A percentile compares a stretch with the other conserved stretches of the same genome.
Conservation (phyloP, 2,329 filamentous ascomycete genomes). For the Fusarium nematophilum region DNA sequence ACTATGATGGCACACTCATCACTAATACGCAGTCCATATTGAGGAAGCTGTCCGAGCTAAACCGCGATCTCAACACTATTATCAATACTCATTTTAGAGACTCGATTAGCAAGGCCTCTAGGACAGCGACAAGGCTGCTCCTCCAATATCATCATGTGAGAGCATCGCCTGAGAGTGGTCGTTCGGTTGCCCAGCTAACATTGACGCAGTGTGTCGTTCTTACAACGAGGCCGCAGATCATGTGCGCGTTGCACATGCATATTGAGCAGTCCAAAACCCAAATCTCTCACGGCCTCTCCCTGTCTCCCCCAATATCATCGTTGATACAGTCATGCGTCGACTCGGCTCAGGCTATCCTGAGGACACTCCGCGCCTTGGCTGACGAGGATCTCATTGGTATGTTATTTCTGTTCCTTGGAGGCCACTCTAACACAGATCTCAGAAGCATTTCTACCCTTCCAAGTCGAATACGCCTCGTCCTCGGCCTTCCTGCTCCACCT, state of each 20-base stretch:
- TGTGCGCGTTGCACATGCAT: slow-evolving; percentile 49
- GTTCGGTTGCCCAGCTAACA: not conserved
- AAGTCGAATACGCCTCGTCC: slow-evolving; percentile 55
- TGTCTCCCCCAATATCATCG: slow-evolving; percentile 43
- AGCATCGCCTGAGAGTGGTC: fast-evolving
- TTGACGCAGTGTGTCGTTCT: slow-evolving; percentile 42
- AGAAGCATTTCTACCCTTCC: slow-evolving; percentile 53
- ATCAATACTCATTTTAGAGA: slow-evolving; percentile 45
- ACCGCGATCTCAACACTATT: slow-evolving; percentile 40
- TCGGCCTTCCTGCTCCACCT: slow-evolving; percentile 54
- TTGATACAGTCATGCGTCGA: slow-evolving; percentile 45
- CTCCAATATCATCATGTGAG: slow-evolving; percentile 44
- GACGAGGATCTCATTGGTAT: slow-evolving; percentile 46
- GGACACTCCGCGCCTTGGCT: slow-evolving; percentile 40
- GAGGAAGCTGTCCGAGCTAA: slow-evolving; percentile 41
- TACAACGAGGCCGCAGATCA: slow-evolving; percentile 46
- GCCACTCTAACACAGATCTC: not conserved
- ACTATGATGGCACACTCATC: slow-evolving; percentile 44
- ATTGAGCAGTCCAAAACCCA: slow-evolving; percentile 42
- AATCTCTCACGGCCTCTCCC: slow-evolving; percentile 21
- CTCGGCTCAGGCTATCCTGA: slow-evolving; percentile 44
- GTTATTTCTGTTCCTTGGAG: fast-evolving
- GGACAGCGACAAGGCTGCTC: slow-evolving; percentile 41
- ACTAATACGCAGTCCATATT: slow-evolving; percentile 45
- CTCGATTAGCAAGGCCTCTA: slow-evolving; percentile 44